Evolutionary conservation across 2,329 filamentous ascomycete species (phyloP), one percentile per base, ranked within the genome.

Genomic region (Trichoderma hamatum): DNA sequence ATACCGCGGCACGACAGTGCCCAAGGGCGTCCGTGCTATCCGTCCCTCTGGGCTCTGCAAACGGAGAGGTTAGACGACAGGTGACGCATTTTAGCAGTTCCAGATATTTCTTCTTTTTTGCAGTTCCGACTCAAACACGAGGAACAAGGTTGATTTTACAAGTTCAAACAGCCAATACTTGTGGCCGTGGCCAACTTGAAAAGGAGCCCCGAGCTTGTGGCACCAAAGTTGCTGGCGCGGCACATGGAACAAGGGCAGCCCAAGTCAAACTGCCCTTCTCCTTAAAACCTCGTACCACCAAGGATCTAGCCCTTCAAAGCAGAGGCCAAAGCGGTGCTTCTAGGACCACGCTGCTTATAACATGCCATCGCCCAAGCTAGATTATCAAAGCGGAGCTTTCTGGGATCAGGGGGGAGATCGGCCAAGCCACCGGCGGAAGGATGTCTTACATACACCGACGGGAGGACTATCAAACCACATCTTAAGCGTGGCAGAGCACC

Each of bases 361-460:
- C 19, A 26, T 56, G 26, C 39, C 52, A 66, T 32, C 19, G 30
- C 4, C 21, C 21, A 34, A 56, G 52, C 63, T 58, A 21, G 21
- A 34, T 58, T 59, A 51, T 58, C 36, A 49, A 58, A 58, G 63
- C 63, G 63, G 36, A 64, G 52, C 39, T 34, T 55, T 21, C 52
- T 34, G 10, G 24, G 54, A 49, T 54, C 52, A 36, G 63, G 63
- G 52, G 39, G 49, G 14, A 49, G 63, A 66, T 66, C 52, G 36
- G 52, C 63, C 63, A 66, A 66, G 63, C 63, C 54, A 58, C 52
- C n/a, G 2, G 61, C 54, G 52, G 63, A 39, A 58, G 51, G 24
- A 66, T 66, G 63, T 66, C 63, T 66, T 54, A 66, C 63, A 58
- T 66, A 46, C 63, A 58, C 26, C 52, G 28, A 34, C 63, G 24